Evolutionary conservation across 345 rosid genomes (phyloP), one percentile per base, ranked within the genome.

Genomic region (Moringa oleifera): DNA sequence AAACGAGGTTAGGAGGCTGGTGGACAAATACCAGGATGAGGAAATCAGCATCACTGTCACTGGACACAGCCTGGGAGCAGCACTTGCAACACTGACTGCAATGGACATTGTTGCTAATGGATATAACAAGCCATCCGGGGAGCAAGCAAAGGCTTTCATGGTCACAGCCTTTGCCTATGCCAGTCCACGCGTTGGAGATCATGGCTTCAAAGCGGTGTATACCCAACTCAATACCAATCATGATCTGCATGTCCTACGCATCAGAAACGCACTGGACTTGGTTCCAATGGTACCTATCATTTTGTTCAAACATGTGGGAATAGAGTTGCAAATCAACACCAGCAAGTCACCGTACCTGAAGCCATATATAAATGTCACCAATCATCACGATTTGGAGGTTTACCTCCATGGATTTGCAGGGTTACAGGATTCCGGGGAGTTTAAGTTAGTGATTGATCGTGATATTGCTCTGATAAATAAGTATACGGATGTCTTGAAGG

Each of bases 1-100:
- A 23, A 58, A 63, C 33, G 83, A 74, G 74, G 70, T 86, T 18
- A 67, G 55, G 59, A 64, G 73, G 33, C 60, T 81, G 65, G 20
- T 81, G 62, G 79, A 83, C 10, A 20, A 60, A 20, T 83, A 75
- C 67, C 63, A 74, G 52, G 54, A 81, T 1, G 85, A 83, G 57
- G 85, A 83, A 20, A 60, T 76, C 25, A 83, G 83, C 70, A 71
- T 83, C 52, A 83, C 88, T 2, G 18, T 83, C 25, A 67, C 80
- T 0, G 88, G 91, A 0, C 86, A 83, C 77, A 83, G 91, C 77
- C 53, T 85, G 23, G 91, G 91, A 0, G 81, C 75, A 17, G 83
- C 86, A 20, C 70, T 85, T 20, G 81, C 85, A 5, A 73, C 75
- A 10, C 67, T 85, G n/a, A 70, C 75, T 7, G 88, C 86, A 4